These are phyloP conservation scores for Phellopilus nigrolimitatus DNA, from an alignment of 1,284 basidiomycete genomes.

Conservation along the genomic window DNA sequence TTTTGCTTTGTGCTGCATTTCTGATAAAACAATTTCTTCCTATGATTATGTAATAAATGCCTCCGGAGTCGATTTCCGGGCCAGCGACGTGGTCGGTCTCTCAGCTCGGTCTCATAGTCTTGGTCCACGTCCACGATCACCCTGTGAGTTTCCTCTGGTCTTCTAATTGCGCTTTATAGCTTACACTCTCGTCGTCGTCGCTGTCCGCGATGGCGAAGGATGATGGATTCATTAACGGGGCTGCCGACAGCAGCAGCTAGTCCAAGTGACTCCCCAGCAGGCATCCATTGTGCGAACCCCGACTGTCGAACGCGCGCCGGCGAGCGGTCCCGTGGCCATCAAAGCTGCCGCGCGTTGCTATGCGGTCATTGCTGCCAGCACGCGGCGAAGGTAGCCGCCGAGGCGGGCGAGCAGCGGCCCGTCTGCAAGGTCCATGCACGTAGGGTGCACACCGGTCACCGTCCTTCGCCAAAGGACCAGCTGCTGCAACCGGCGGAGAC, in stretches of 20 bases:
- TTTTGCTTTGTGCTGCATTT: too few species aligned
- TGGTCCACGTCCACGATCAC: too few species aligned
- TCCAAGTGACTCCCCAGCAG: slow-evolving; percentile 17
- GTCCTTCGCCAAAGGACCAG: slow-evolving; percentile 12
- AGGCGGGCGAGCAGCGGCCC: slow-evolving; percentile 19
- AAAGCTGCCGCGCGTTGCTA: slow-evolving; percentile 18
- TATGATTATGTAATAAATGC: too few species aligned
- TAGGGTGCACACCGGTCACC: slow-evolving; percentile 18
- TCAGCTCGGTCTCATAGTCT: too few species aligned
- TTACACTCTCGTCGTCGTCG: neutral
- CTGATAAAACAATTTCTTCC: too few species aligned
- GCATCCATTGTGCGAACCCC: slow-evolving; percentile 20
- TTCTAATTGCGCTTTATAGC: too few species aligned
- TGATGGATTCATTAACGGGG: neutral
- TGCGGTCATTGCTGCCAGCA: slow-evolving; percentile 21
- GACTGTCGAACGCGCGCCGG: slow-evolving; percentile 19
- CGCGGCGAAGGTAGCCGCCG: slow-evolving; percentile 12
- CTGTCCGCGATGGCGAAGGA: neutral
- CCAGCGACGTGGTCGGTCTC: too few species aligned
- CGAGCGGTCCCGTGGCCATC: slow-evolving; percentile 20
- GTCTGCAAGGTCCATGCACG: slow-evolving; percentile 21
- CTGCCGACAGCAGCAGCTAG: too few species aligned
- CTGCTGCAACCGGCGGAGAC: neutral
- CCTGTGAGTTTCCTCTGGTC: too few species aligned
- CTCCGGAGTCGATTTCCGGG: too few species aligned